Conservation (phyloP, 371 early-diverging fungal species). For the Choanephora cucurbitarum region DNA sequence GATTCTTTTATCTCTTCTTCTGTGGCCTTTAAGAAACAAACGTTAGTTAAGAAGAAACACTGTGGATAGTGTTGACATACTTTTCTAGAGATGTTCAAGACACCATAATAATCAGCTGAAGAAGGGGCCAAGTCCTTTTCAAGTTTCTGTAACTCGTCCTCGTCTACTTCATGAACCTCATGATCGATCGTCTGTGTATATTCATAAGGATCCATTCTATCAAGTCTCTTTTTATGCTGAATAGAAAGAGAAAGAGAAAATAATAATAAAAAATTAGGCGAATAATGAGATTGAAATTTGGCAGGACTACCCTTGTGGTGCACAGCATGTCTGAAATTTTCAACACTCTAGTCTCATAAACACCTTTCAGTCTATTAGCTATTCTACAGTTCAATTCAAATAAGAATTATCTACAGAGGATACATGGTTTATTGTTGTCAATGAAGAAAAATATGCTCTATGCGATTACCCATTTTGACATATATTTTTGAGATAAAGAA, state of each 20-base stretch:
- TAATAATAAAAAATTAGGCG: neutral
- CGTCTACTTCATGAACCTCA: constrained; percentile 42
- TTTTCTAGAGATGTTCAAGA: constrained; percentile 78
- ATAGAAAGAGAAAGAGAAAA: constrained; percentile 3
- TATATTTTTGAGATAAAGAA: constrained; percentile 20
- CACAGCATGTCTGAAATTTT: neutral
- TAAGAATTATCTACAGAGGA: neutral
- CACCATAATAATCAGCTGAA: constrained; percentile 76
- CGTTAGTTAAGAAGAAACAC: neutral
- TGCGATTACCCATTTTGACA: constrained; percentile 40
- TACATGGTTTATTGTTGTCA: constrained; percentile 1
- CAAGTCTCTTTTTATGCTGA: neutral
- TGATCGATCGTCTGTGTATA: constrained; percentile 32
- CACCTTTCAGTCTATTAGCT: too few species aligned
- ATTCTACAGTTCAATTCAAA: too few species aligned
- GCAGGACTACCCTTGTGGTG: constrained; percentile 15
- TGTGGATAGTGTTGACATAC: constrained; percentile 46
- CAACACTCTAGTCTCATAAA: too few species aligned
- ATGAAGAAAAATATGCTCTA: constrained; percentile 9
- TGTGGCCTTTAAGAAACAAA: constrained; percentile 57
- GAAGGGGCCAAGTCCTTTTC: constrained; percentile 52
- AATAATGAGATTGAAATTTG: neutral
- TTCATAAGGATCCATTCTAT: constrained; percentile 59
- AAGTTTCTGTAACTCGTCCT: constrained; percentile 47
- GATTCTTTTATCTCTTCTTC: constrained; percentile 86